These are phyloP conservation scores for Russula olivacea DNA, from an alignment of 768 basidiomycete species.

Conservation along the genomic window DNA sequence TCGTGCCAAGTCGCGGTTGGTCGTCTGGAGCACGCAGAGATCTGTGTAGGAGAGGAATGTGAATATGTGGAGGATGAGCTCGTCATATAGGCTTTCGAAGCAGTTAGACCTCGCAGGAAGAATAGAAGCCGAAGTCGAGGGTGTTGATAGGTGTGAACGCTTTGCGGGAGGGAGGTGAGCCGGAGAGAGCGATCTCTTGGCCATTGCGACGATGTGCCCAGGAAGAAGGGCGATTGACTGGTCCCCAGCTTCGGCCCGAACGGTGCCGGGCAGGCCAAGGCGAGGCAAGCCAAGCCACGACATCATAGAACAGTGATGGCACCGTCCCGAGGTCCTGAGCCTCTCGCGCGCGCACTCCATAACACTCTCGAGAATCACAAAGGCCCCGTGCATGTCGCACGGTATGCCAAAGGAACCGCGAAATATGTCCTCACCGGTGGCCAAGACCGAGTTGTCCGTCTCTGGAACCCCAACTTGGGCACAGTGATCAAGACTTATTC, in stretches of 20 bases:
- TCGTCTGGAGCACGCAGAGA: slow-evolving; percentile 58
- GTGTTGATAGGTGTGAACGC: slow-evolving; percentile 31
- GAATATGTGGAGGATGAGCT: slow-evolving; percentile 69
- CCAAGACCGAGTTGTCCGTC: slow-evolving; percentile 79
- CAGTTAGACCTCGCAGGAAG: slow-evolving; percentile 25
- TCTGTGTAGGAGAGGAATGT: slow-evolving; percentile 61
- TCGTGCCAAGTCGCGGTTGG: slow-evolving; percentile 60
- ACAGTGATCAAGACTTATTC: slow-evolving; percentile 87
- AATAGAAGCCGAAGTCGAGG: background rate
- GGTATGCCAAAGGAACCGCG: slow-evolving; percentile 82
- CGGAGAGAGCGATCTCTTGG: slow-evolving; percentile 31
- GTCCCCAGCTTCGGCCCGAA: background rate
- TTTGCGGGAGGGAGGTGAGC: slow-evolving; percentile 51
- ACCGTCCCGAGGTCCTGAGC: slow-evolving; percentile 36
- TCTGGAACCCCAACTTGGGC: slow-evolving; percentile 87
- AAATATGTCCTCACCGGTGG: slow-evolving; percentile 93
- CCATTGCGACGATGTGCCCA: slow-evolving; percentile 17
- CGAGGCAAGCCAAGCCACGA: background rate
- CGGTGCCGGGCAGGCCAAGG: background rate
- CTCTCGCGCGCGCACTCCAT: slow-evolving; percentile 57
- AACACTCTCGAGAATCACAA: slow-evolving; percentile 60
- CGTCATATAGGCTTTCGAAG: slow-evolving; percentile 65
- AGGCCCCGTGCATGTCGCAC: slow-evolving; percentile 85
- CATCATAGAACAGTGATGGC: slow-evolving; percentile 26
- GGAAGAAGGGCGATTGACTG: background rate